Evolutionary conservation across 768 basidiomycete species (phyloP).

Genomic region (Lentinula boryana): DNA sequence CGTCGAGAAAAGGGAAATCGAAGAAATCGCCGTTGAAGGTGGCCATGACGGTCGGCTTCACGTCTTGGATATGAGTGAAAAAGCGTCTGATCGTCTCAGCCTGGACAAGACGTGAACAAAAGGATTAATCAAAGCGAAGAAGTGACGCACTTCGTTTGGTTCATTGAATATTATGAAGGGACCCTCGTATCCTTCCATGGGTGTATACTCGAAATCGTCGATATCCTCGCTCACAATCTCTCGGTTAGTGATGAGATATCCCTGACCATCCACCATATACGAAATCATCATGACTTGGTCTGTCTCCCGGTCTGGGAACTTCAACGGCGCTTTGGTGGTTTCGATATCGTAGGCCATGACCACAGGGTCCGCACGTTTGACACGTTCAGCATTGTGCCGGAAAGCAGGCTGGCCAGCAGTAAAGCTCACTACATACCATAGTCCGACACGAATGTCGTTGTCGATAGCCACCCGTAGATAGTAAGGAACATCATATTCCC

Average conservation of each 20-base stretch:
- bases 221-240: conserved; percentile 98
- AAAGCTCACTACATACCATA: conserved; percentile 95
- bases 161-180: conserved; percentile 96
- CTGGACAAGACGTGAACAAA: conserved; percentile 28
- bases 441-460: conserved; percentile 92
- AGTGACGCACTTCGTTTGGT: conserved; percentile 65
- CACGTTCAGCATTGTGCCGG: conserved; percentile 67
- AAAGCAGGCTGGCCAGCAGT: conserved; percentile 75
- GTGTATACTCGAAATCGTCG: conserved; percentile 98
- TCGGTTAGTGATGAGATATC: conserved; percentile 94
- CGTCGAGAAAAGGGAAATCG: conserved; percentile 95
- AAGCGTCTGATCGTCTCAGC: conserved; percentile 78
- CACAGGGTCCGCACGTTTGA: conserved; percentile 98
- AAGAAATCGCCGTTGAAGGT: conserved; percentile 99
- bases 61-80: conserved; percentile 90
- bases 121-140: too few relatives aligned
- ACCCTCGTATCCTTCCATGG: conserved; percentile 95
- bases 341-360: conserved; percentile 99
- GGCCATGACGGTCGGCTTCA: conserved; percentile 94
- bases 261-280: conserved; percentile 98
- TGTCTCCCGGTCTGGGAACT: conserved; percentile 92
- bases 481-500: conserved; percentile 96
- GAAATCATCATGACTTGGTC: conserved; percentile 99
- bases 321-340: conserved; percentile 98
- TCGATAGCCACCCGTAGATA: conserved; percentile 99